A percentile compares a stretch with the other conserved stretches of the same genome.
Evolutionary conservation across 805 yeast species (phyloP).

Genomic region (Metschnikowia gelsemii): DNA sequence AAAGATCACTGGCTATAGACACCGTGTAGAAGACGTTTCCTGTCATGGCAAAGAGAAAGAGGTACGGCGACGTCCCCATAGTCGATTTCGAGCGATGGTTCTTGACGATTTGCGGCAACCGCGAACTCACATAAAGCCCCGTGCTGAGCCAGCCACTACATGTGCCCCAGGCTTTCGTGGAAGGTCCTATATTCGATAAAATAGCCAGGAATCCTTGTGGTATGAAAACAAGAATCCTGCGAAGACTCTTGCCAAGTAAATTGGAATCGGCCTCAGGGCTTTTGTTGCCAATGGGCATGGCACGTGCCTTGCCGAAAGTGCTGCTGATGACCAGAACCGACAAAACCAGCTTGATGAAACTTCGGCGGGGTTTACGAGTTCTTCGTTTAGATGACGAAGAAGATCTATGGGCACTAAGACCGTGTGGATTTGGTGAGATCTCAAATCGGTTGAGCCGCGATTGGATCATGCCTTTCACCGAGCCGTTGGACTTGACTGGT

Average conservation of each 20-base stretch:
- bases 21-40: slow-evolving; percentile 38
- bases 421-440: slow-evolving; percentile 9
- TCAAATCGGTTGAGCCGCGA: slow-evolving; percentile 27
- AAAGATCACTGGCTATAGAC: slow-evolving; percentile 34
- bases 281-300: slow-evolving; percentile 6
- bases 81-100: slow-evolving; percentile 33
- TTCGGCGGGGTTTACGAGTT: slow-evolving; percentile 6
- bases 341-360: slow-evolving; percentile 14
- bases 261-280: not conserved
- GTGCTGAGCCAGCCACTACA: slow-evolving; percentile 37
- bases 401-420: slow-evolving; percentile 9
- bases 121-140: slow-evolving; percentile 30
- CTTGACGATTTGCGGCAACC: slow-evolving; percentile 38
- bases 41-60: slow-evolving; percentile 36
- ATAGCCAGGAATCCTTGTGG: not conserved
- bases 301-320: slow-evolving; percentile 17
- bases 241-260: no score
- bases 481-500: slow-evolving; percentile 18
- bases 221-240: not conserved
- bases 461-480: slow-evolving; percentile 8
- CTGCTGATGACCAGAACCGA: slow-evolving; percentile 18
- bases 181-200: slow-evolving; percentile 3
- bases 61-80: slow-evolving; percentile 34
- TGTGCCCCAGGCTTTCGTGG: slow-evolving; percentile 24
- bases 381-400: slow-evolving; percentile 12